Percentiles rank a stretch among this genome's conserved stretches.
These are phyloP conservation scores for Dillenia turbinata DNA, from an alignment of 164 flowering plant genomes.

Conservation along the genomic window DNA sequence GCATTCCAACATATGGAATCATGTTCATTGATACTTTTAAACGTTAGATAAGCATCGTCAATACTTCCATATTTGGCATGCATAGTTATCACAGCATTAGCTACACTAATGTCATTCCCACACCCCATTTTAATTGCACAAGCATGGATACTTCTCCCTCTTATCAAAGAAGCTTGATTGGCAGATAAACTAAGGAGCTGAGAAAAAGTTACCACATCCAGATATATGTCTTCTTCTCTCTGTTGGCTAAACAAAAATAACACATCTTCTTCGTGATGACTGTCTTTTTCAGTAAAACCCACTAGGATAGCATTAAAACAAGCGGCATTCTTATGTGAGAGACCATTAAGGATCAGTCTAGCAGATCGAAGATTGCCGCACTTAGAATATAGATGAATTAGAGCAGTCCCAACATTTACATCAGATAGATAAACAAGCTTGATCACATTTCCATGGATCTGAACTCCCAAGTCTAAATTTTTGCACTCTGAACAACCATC, in stretches of 20 bases:
- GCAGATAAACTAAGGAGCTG: slow-evolving; percentile 29
- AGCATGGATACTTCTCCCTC: slow-evolving; percentile 27
- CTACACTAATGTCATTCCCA: slow-evolving; percentile 12
- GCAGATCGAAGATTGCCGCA: slow-evolving; percentile 18
- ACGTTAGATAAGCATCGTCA: slow-evolving; percentile 18
- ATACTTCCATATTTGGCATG: slow-evolving; percentile 36
- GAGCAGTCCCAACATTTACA: slow-evolving; percentile 23
- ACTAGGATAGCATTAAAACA: slow-evolving; percentile 29
- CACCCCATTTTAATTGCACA: slow-evolving; percentile 23
- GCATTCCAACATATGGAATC: slow-evolving; percentile 27
- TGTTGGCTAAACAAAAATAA: slow-evolving; percentile 19
- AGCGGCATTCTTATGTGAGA: slow-evolving; percentile 14
- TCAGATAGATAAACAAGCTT: slow-evolving; percentile 22
- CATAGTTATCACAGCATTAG: slow-evolving; percentile 25
- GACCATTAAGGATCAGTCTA: slow-evolving; percentile 16
- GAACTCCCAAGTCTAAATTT: slow-evolving; percentile 20
- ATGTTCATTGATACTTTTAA: slow-evolving; percentile 14
- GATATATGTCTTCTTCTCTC: slow-evolving; percentile 22
- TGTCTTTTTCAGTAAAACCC: slow-evolving; percentile 14
- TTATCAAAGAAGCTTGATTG: slow-evolving; percentile 20
- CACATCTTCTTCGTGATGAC: slow-evolving; percentile 17
- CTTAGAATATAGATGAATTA: slow-evolving; percentile 30
- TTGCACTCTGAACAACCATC: slow-evolving; percentile 31
- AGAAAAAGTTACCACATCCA: slow-evolving; percentile 25
- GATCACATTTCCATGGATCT: slow-evolving; percentile 25